Percentiles rank a stretch among this genome's conserved stretches.
These are phyloP conservation scores for Papiliotrema terrestris DNA, from an alignment of 1,284 basidiomycete species.

Conservation along the genomic window DNA sequence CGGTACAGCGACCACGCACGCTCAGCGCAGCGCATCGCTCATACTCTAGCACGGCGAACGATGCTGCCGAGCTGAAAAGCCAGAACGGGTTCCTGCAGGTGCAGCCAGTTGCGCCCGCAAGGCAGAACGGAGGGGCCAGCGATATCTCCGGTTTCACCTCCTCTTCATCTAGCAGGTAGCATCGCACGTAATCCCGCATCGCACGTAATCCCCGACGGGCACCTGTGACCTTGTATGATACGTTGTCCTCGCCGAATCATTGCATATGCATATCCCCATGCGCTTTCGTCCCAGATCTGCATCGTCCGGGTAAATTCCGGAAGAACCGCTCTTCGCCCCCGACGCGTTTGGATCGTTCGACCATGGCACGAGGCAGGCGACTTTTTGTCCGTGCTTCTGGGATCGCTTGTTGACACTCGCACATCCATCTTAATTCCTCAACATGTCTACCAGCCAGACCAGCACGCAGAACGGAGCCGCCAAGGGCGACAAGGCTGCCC, in stretches of 20 bases:
- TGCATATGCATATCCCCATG: not conserved
- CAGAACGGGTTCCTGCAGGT: not conserved
- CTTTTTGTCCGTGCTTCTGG: too few relatives aligned
- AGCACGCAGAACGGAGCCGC: not conserved
- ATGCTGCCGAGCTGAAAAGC: not conserved
- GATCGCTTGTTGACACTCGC: too few relatives aligned
- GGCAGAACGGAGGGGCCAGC: not conserved
- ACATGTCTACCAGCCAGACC: too few relatives aligned
- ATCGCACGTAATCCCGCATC: too few relatives aligned
- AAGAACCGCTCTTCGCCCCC: not conserved
- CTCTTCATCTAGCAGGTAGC: not conserved
- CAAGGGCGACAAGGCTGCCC: constrained; percentile 28
- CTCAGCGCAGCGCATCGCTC: not conserved
- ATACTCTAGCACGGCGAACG: not conserved
- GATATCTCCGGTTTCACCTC: not conserved
- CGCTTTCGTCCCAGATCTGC: not conserved
- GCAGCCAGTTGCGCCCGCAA: not conserved
- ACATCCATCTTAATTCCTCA: too few relatives aligned
- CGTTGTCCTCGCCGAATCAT: not conserved
- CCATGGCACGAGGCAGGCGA: too few relatives aligned
- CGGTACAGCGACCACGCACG: not conserved
- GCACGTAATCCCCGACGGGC: not conserved
- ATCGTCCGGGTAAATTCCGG: not conserved
- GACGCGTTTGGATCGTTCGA: not conserved
- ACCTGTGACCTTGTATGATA: not conserved